These are phyloP conservation scores for Nigrograna mackinnonii DNA, from an alignment of 2,329 filamentous ascomycete genomes.

Conservation along the genomic window DNA sequence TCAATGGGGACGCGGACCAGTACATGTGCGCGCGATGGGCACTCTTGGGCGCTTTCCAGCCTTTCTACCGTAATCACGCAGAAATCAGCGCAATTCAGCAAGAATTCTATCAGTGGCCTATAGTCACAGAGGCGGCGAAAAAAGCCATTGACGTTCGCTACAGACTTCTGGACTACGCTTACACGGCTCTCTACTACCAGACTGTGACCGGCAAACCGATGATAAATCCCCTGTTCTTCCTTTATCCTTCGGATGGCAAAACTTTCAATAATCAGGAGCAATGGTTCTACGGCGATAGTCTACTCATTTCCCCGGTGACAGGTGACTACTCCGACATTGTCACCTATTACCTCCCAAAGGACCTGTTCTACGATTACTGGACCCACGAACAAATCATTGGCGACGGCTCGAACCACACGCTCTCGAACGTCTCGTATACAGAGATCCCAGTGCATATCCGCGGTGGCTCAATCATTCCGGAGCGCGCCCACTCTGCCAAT, in stretches of 20 bases:
- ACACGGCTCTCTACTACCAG: slow-evolving; percentile 70
- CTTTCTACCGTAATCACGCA: slow-evolving; percentile 79
- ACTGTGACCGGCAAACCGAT: slow-evolving; percentile 65
- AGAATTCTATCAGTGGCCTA: slow-evolving; percentile 73
- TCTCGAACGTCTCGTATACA: slow-evolving; percentile 51
- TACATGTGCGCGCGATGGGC: slow-evolving; percentile 77
- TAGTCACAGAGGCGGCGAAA: slow-evolving; percentile 65
- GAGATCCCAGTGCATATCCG: slow-evolving; percentile 70
- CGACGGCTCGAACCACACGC: slow-evolving; percentile 47
- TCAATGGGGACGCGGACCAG: slow-evolving; percentile 67
- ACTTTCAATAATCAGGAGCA: slow-evolving; percentile 58
- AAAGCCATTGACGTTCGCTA: slow-evolving; percentile 75
- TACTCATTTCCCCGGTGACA: slow-evolving; percentile 61
- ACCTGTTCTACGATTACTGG: slow-evolving; percentile 65
- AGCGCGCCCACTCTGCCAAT: slow-evolving; percentile 59
- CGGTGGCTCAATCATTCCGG: slow-evolving; percentile 67
- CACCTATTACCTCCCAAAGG: slow-evolving; percentile 60
- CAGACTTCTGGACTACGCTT: slow-evolving; percentile 76
- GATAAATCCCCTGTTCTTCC: slow-evolving; percentile 72
- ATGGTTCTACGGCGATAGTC: slow-evolving; percentile 62
- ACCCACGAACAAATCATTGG: slow-evolving; percentile 53
- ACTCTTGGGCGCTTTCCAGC: slow-evolving; percentile 70
- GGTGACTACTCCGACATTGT: slow-evolving; percentile 57
- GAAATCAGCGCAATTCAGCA: slow-evolving; percentile 58
- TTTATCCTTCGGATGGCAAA: slow-evolving; percentile 63